phyloP scores from a whole-genome alignment of 2,329 filamentous ascomycete genomes.

The Alternaria sp. region DNA sequence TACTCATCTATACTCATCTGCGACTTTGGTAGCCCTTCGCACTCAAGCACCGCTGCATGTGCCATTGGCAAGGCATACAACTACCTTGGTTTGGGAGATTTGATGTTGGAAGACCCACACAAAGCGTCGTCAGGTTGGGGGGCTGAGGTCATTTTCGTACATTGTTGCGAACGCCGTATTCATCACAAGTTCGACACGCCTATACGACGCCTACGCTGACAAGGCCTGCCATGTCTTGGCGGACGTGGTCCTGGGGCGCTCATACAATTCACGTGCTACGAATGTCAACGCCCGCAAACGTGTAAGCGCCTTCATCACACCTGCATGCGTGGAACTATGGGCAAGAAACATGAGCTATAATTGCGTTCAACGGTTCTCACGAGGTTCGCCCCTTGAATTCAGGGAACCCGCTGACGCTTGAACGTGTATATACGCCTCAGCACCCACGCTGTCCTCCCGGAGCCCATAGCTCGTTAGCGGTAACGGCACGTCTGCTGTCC shows the following conservation, averaged over 20 bases:
- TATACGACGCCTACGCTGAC: conserved; percentile 19
- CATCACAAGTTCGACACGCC: conserved; percentile 3
- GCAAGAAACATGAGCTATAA: neutral
- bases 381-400: neutral
- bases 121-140: conserved; percentile 37
- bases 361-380: neutral
- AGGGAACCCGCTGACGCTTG: neutral
- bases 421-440: neutral
- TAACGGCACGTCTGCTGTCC: neutral
- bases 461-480: neutral
- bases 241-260: neutral
- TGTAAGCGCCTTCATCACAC: conserved; percentile 3
- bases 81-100: conserved; percentile 8
- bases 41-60: neutral
- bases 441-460: neutral
- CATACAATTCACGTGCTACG: conserved; percentile 24
- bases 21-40: neutral
- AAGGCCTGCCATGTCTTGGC: conserved; percentile 1
- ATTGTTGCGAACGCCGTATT: conserved; percentile 34
- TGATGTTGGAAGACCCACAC: conserved; percentile 10
- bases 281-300: conserved; percentile 27
- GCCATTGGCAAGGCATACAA: conserved; percentile 10
- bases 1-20: neutral
- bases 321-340: conserved; percentile 2
- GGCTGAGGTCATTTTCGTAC: conserved; percentile 36